Base-by-base conservation (phyloP, 768 basidiomycete genomes). In the Hypholoma sublateritium region DNA sequence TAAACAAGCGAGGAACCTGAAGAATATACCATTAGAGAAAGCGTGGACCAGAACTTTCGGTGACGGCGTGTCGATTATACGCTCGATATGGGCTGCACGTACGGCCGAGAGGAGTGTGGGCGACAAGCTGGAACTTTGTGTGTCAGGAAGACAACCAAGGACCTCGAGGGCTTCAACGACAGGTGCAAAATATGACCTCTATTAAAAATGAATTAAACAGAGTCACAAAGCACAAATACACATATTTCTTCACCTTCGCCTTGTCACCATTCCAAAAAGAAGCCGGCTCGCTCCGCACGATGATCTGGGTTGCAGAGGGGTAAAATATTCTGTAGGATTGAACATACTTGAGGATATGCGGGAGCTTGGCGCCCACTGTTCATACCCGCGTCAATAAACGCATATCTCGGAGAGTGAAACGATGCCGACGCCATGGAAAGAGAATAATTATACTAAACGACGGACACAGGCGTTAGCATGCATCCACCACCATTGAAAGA, bases 341-440 rank as follows among this genome's bases (percentile, higher is more conserved):
- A 8, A 73, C 72, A 58, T 83, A 83, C 53, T 83, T 83, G 55
- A 70, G 65, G 8, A 83, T 60, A 68, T 80, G 80, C 2, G 74
- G 59, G 4, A 80, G 65, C 48, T 70, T 67, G 4, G 80, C 81
- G n/a, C 77, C 77, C 74, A 80, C 80, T 77, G 53, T 25, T 11
- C 19, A 43, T 13, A 41, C 1, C 16, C 41, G 28, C 28, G 50
- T 17, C 13, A 19, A 32, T 14, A 34, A 47, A 47, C 2, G 16
- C 21, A 16, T 22, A 11, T 9, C 53, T 17, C n/a, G 5, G 35
- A 11, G 32, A 24, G 19, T 1, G 17, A 28, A 52, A 12, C 7
- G 54, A 22, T n/a, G 73, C 78, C 34, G 39, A 80, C 79, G 76
- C 80, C 80, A 80, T 58, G 78, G 74, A 59, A 78, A 80, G 25